Percentiles rank a stretch among this genome's conserved stretches.
Evolutionary conservation across 768 basidiomycete species (phyloP).

Genomic region (Boletus reticuloceps): DNA sequence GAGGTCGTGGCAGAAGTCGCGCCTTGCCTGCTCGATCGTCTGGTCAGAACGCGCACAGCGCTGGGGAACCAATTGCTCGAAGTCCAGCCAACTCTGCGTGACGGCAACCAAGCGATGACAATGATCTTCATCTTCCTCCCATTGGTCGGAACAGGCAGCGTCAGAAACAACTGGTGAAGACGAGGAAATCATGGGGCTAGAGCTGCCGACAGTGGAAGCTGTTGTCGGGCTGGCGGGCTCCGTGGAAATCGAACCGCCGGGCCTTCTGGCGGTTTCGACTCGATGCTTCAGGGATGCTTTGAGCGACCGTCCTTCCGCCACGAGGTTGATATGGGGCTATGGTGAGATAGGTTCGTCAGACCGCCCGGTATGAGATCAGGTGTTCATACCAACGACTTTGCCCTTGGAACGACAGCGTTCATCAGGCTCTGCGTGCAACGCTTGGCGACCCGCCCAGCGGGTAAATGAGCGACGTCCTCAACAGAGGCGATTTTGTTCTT

Average conservation of each 20-base stretch:
- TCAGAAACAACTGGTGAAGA: no score
- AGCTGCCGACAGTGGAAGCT: not conserved
- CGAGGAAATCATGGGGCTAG: no score
- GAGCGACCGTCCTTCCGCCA: conserved; percentile 1
- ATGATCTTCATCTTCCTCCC: not conserved
- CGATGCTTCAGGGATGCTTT: not conserved
- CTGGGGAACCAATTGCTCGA: no score
- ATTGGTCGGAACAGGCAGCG: not conserved
- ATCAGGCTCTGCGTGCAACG: not conserved
- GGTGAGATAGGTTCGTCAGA: not conserved
- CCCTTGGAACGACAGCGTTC: not conserved
- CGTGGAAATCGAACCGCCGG: not conserved
- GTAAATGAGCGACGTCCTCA: conserved; percentile 9
- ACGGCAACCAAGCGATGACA: not conserved
- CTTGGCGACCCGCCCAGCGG: not conserved
- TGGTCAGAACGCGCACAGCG: no score
- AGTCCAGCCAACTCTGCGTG: conserved; percentile 7
- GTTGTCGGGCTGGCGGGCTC: not conserved
- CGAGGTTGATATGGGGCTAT: conserved; percentile 9
- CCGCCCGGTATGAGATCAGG: not conserved
- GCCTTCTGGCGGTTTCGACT: not conserved
- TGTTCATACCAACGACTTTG: conserved; percentile 6
- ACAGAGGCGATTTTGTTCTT: conserved; percentile 15
- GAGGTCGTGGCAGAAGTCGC: no score
- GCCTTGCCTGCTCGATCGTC: no score